A percentile compares a stretch with the other conserved stretches of the same genome.
phyloP scores from a whole-genome alignment of 2,329 filamentous ascomycete genomes.

The Knufia fluminis region DNA sequence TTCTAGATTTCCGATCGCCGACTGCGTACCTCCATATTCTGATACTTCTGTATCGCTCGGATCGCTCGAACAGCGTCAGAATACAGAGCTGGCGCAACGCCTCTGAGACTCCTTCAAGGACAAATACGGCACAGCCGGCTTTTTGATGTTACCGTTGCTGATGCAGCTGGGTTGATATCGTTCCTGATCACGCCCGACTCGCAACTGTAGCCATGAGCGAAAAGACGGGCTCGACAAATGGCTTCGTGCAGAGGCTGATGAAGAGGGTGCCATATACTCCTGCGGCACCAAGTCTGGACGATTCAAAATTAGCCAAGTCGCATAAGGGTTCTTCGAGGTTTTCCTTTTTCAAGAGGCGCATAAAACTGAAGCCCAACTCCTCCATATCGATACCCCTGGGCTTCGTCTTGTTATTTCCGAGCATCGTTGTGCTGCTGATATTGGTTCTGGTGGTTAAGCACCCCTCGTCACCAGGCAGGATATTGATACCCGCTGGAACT shows the following conservation, averaged over 20 bases:
- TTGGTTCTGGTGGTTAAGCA: conserved; percentile 81
- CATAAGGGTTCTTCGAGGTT: conserved; percentile 41
- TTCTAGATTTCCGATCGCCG: too few species aligned
- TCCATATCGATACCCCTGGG: conserved; percentile 86
- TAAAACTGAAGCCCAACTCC: conserved; percentile 85
- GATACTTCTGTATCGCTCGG: too few species aligned
- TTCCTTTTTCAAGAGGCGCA: conserved; percentile 74
- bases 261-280: conserved; percentile 43
- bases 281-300: conserved; percentile 37
- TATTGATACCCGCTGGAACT: conserved; percentile 78
- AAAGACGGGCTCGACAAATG: conserved; percentile 30
- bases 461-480: conserved; percentile 69
- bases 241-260: conserved; percentile 44
- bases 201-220: conserved; percentile 4
- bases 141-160: neutral
- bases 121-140: too few species aligned
- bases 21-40: too few species aligned
- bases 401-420: conserved; percentile 84
- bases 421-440: conserved; percentile 84
- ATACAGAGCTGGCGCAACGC: too few species aligned
- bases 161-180: conserved; percentile 2
- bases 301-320: conserved; percentile 37
- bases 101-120: too few species aligned
- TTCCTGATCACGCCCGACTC: neutral
- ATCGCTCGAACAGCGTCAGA: too few species aligned